phyloP scores from a whole-genome alignment of 1,284 basidiomycete species.

The Pseudozyma sp. region DNA sequence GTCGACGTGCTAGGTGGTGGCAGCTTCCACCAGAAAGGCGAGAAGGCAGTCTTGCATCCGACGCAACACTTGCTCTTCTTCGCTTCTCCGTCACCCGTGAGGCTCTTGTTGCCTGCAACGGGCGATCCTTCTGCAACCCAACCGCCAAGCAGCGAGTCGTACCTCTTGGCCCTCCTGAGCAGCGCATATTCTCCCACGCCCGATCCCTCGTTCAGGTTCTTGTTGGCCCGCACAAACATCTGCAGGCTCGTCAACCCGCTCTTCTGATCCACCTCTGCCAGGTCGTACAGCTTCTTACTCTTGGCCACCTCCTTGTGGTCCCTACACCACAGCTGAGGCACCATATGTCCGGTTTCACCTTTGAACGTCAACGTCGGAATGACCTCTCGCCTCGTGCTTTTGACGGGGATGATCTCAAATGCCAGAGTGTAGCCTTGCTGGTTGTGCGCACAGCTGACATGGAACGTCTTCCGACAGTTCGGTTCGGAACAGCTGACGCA shows the following conservation, averaged over 20 bases:
- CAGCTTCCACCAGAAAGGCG: slow-evolving; percentile 48
- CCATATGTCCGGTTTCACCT: slow-evolving; percentile 85
- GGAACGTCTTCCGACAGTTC: slow-evolving; percentile 79
- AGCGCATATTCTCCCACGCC: slow-evolving; percentile 42
- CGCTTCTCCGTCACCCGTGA: neutral
- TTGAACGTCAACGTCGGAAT: slow-evolving; percentile 82
- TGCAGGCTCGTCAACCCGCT: slow-evolving; percentile 86
- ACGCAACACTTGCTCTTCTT: slow-evolving; percentile 17
- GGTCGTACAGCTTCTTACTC: slow-evolving; percentile 78
- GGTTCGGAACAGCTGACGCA: slow-evolving; percentile 82
- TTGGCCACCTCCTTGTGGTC: slow-evolving; percentile 77
- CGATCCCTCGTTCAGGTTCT: slow-evolving; percentile 66
- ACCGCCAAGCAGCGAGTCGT: slow-evolving; percentile 29
- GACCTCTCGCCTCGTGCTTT: slow-evolving; percentile 67
- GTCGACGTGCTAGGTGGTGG: neutral
- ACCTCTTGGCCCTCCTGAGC: slow-evolving; percentile 55
- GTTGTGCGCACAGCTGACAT: slow-evolving; percentile 89
- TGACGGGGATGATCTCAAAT: slow-evolving; percentile 86
- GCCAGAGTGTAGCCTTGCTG: slow-evolving; percentile 80
- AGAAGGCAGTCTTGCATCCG: slow-evolving; percentile 38
- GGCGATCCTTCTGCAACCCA: neutral
- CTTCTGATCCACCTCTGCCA: slow-evolving; percentile 83
- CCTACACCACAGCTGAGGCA: slow-evolving; percentile 82
- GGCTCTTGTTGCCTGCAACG: slow-evolving; percentile 5
- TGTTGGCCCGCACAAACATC: slow-evolving; percentile 84